phyloP scores from a whole-genome alignment of 1,284 basidiomycete species.

The Exobasidium rhododendri region DNA sequence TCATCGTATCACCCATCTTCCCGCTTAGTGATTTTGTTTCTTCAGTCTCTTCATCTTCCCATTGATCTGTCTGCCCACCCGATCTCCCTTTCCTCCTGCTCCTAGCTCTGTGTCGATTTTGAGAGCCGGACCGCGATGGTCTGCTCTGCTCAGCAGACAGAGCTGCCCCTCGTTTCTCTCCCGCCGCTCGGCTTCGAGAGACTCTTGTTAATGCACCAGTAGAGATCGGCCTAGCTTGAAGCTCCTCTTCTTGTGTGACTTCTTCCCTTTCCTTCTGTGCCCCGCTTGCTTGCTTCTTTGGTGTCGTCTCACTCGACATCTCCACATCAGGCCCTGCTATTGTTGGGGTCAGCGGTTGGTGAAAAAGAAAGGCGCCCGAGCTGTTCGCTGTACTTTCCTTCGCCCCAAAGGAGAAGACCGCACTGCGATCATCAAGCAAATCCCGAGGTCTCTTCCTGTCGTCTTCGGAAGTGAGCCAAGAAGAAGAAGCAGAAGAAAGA shows the following conservation, averaged over 20 bases:
- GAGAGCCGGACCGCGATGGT: not conserved
- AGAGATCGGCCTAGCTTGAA: not conserved
- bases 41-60: slow-evolving; percentile 10
- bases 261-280: no score
- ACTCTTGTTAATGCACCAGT: slow-evolving; percentile 3
- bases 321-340: slow-evolving; percentile 9
- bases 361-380: slow-evolving; percentile 7
- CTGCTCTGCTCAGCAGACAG: not conserved
- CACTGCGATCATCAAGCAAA: not conserved
- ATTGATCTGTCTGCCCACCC: slow-evolving; percentile 2
- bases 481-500: not conserved
- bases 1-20: slow-evolving; percentile 8
- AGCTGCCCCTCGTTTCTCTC: not conserved
- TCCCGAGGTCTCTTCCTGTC: not conserved
- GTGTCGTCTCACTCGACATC: slow-evolving; percentile 1
- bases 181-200: not conserved
- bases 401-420: not conserved
- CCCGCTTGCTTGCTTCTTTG: not conserved
- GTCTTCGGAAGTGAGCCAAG: not conserved
- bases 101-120: not conserved
- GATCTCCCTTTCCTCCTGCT: not conserved
- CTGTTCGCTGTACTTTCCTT: not conserved
- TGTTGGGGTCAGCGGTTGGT: slow-evolving; percentile 7
- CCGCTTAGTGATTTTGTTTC: not conserved
- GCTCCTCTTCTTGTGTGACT: not conserved